Evolutionary conservation across 176 grass and related monocot species (phyloP).

Genomic region (Triticum monococcum): DNA sequence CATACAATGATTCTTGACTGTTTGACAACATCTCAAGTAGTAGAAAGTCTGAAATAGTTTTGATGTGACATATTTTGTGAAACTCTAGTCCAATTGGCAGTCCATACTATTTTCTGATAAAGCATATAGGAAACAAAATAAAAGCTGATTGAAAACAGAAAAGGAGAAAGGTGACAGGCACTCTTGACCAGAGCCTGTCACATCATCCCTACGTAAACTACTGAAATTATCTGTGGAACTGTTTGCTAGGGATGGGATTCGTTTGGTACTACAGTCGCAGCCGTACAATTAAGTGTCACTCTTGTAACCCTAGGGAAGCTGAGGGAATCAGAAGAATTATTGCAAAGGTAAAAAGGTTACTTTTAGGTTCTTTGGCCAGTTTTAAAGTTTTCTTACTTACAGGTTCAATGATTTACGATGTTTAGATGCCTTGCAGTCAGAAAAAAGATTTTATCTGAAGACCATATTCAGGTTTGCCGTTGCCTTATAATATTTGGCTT

Average conservation of each 20-base stretch:
- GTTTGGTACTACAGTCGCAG: slow-evolving; percentile 48
- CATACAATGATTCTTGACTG: neutral
- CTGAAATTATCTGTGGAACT: slow-evolving; percentile 19
- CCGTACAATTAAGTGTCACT: slow-evolving; percentile 63
- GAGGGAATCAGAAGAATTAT: slow-evolving; percentile 76
- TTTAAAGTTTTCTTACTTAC: neutral
- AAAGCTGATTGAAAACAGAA: neutral
- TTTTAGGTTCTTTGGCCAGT: neutral
- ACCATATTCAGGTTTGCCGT: slow-evolving; percentile 65
- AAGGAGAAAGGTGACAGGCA: neutral
- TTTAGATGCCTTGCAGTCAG: slow-evolving; percentile 68
- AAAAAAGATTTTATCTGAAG: slow-evolving; percentile 63
- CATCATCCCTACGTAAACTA: neutral
- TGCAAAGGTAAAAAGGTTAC: slow-evolving; percentile 61
- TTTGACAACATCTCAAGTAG: neutral
- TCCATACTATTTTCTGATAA: slow-evolving; percentile 19
- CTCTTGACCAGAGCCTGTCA: slow-evolving; percentile 3
- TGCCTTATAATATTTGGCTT: neutral
- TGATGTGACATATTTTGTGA: neutral
- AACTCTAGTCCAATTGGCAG: neutral
- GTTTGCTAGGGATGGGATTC: slow-evolving; percentile 85
- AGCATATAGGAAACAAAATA: neutral
- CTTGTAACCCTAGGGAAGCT: slow-evolving; percentile 54
- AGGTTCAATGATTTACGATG: slow-evolving; percentile 32
- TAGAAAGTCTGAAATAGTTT: neutral